phyloP scores from a whole-genome alignment of 1,284 basidiomycete species.

The Hemileccinum hortonii region DNA sequence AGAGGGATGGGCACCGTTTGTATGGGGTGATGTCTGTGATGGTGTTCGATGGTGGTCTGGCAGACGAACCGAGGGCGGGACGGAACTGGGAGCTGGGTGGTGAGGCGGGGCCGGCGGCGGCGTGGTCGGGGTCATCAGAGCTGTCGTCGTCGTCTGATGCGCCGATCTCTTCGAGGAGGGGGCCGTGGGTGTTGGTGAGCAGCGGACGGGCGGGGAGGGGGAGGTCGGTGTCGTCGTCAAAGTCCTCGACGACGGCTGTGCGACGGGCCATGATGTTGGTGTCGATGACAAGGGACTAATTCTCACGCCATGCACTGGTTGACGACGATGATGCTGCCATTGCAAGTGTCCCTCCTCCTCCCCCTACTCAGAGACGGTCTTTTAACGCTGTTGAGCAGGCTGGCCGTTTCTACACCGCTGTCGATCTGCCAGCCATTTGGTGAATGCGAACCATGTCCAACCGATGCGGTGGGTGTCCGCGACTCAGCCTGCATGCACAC shows the following conservation, averaged over 20 bases:
- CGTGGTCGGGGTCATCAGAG: conserved; percentile 42
- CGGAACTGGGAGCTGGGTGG: conserved; percentile 42
- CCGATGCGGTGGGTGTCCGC: conserved; percentile 60
- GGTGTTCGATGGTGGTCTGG: conserved; percentile 34
- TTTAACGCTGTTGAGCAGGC: conserved; percentile 3
- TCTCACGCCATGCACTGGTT: too few species aligned
- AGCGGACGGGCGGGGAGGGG: conserved; percentile 66
- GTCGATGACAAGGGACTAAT: conserved; percentile 5
- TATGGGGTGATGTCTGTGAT: conserved; percentile 75
- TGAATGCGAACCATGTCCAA: conserved; percentile 79
- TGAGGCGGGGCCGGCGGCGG: conserved; percentile 48
- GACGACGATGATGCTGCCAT: too few species aligned
- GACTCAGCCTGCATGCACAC: not conserved
- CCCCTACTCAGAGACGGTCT: too few species aligned
- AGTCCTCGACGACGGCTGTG: conserved; percentile 66
- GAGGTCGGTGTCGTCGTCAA: conserved; percentile 89
- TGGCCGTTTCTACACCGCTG: too few species aligned
- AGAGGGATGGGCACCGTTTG: conserved; percentile 56
- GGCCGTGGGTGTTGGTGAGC: conserved; percentile 64
- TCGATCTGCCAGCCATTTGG: conserved; percentile 70
- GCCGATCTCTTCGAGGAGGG: conserved; percentile 72
- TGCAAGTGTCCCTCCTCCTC: too few species aligned
- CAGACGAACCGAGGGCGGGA: conserved; percentile 24
- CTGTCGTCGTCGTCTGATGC: conserved; percentile 33
- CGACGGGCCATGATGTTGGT: conserved; percentile 58